A percentile compares a stretch with the other conserved stretches of the same genome.
phyloP scores from a whole-genome alignment of 2,329 filamentous ascomycete genomes.

The Exophiala calicioides region DNA sequence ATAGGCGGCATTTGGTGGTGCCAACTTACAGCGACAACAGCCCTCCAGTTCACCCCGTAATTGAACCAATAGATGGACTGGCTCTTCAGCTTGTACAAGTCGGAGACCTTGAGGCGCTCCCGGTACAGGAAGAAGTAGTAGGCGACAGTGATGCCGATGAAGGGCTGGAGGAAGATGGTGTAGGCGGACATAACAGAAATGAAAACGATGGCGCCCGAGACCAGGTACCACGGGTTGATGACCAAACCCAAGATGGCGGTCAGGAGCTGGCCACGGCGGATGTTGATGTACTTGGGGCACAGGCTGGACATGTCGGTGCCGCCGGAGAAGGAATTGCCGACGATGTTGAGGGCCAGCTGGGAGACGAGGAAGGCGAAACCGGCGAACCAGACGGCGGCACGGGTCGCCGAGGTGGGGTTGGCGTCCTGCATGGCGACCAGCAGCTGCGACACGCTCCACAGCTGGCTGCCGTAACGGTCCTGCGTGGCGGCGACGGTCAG shows the following conservation, averaged over 20 bases:
- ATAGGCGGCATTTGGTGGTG: neutral
- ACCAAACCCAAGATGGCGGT: conserved; percentile 47
- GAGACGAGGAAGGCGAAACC: neutral
- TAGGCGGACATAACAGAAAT: conserved; percentile 50
- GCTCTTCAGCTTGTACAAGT: conserved; percentile 42
- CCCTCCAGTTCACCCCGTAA: conserved; percentile 48
- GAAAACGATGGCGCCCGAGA: conserved; percentile 49
- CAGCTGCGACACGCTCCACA: conserved; percentile 7
- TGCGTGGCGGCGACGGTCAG: conserved; percentile 7
- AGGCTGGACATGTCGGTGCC: conserved; percentile 58
- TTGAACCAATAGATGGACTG: conserved; percentile 45
- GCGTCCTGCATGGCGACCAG: conserved; percentile 9
- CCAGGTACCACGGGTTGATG: conserved; percentile 54
- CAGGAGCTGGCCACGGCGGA: conserved; percentile 55
- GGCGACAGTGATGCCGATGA: conserved; percentile 34
- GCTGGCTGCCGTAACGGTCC: conserved; percentile 1
- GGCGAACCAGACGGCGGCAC: conserved; percentile 21
- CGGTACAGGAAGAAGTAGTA: conserved; percentile 38
- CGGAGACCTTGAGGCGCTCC: conserved; percentile 43
- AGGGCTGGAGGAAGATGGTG: conserved; percentile 48
- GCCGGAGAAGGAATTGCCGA: conserved; percentile 48
- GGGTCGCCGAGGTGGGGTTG: conserved; percentile 40
- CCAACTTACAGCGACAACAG: conserved; percentile 26
- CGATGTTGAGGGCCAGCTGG: conserved; percentile 1
- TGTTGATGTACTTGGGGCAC: conserved; percentile 56